These are phyloP conservation scores for Tolypocladium album DNA, from an alignment of 2,329 filamentous ascomycete genomes.

Conservation along the genomic window DNA sequence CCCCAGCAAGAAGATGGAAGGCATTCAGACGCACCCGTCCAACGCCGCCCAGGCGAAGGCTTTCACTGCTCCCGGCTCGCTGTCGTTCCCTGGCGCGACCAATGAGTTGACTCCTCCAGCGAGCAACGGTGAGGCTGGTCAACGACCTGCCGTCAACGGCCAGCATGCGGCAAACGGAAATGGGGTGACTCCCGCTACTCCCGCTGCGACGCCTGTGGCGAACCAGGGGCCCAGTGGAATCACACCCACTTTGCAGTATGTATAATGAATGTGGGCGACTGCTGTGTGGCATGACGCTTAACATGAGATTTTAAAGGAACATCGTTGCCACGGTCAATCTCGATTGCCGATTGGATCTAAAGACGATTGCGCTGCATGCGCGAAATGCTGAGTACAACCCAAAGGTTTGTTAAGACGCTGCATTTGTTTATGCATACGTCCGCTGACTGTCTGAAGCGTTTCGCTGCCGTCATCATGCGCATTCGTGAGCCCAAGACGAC, in stretches of 20 bases:
- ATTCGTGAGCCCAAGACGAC: constrained; percentile 99
- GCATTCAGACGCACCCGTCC: constrained; percentile 81
- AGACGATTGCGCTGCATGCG: constrained; percentile 97
- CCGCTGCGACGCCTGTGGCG: constrained; percentile 82
- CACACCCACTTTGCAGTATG: constrained; percentile 93
- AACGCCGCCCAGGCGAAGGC: constrained; percentile 91
- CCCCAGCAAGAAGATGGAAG: constrained; percentile 56
- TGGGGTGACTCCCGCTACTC: constrained; percentile 81
- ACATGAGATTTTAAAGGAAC: constrained; percentile 58
- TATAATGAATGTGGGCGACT: constrained; percentile 36
- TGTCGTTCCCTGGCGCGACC: constrained; percentile 81
- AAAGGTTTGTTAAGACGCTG: constrained; percentile 55
- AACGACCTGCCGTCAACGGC: constrained; percentile 28
- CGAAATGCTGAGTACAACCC: constrained; percentile 98
- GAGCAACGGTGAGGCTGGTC: constrained; percentile 49
- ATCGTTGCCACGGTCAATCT: constrained; percentile 98
- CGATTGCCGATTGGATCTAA: constrained; percentile 92
- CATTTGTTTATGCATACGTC: neutral
- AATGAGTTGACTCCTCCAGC: constrained; percentile 74
- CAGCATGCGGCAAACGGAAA: constrained; percentile 54
- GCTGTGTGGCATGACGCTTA: constrained; percentile 39
- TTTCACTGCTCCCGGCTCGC: constrained; percentile 83
- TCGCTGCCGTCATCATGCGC: constrained; percentile 98
- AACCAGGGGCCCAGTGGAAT: constrained; percentile 77
- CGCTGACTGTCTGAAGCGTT: constrained; percentile 53